These are phyloP conservation scores for Atalantia buxifolia DNA, from an alignment of 345 rosid genomes.

Conservation along the genomic window DNA sequence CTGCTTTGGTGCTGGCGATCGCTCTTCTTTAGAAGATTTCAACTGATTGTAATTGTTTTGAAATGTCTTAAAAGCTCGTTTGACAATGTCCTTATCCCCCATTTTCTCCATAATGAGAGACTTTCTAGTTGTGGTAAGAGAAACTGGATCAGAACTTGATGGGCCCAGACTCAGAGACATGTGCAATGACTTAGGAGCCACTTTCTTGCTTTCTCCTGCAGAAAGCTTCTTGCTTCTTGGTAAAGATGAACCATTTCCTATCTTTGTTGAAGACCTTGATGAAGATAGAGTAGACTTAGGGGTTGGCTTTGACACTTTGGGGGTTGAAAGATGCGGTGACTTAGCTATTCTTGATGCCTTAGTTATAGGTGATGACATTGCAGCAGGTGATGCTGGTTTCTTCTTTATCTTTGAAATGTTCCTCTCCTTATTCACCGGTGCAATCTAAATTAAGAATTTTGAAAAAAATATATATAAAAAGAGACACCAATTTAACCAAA, in stretches of 20 bases:
- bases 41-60: constrained; percentile 51
- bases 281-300: constrained; percentile 35
- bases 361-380: neutral
- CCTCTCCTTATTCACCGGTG: constrained; percentile 31
- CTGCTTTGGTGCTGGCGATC: constrained; percentile 49
- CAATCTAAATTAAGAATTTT: constrained; percentile 33
- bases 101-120: constrained; percentile 84
- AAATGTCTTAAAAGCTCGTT: constrained; percentile 78
- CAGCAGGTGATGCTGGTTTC: constrained; percentile 27
- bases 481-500: neutral
- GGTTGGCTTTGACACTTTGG: constrained; percentile 52
- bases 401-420: constrained; percentile 27
- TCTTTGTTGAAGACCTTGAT: constrained; percentile 36
- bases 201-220: constrained; percentile 44
- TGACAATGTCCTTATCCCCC: constrained; percentile 95
- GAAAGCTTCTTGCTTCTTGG: constrained; percentile 34
- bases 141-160: constrained; percentile 33
- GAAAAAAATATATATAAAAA: neutral
- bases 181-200: constrained; percentile 71
- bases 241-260: constrained; percentile 26
- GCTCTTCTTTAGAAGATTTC: constrained; percentile 39
- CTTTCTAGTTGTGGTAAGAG: constrained; percentile 43
- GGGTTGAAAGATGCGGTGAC: constrained; percentile 43
- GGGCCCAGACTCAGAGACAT: constrained; percentile 57
- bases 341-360: constrained; percentile 25